Base-by-base conservation (phyloP, 331 rosid genomes). In the Dryas integrifolia region DNA sequence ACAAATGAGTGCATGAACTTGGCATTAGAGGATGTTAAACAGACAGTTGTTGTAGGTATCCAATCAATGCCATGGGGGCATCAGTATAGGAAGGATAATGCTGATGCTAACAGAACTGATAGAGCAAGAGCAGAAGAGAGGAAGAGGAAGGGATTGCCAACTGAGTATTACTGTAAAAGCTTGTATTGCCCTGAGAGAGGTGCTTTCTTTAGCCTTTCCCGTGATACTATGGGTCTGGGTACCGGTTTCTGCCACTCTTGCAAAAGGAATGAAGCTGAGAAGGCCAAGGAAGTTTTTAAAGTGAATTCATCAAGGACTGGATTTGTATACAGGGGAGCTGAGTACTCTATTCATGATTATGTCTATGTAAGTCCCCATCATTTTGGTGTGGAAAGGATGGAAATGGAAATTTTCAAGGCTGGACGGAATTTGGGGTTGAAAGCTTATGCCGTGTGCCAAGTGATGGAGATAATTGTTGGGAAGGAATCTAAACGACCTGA, bases 401-500 rank as follows among this genome's bases (percentile, higher is more conserved):
- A 83, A 72, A 81, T 72, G 18, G 95, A 81, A 64, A 80, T 79
- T 68, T 66, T 79, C 67, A 94, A 91, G 81, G 83, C 87, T 80
- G 92, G 98, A 58, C 88, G 97, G 80, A 94, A 94, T 53, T 89
- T 94, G 45, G 98, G 97, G 43, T 72, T 94, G 86, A 89, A 74
- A 82, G 81, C 98, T 69, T 89, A 79, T 78, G 92, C 85, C 69
- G 90, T 94, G 53, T 89, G 97, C 80, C 96, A 94, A 81, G 72
- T 91, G 82, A 77, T 89, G 46, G 96, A 85, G 82, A 72, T 94
- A 35, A 63, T 85, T 71, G 21, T 75, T 47, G 59, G 79, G 53
- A 86, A 83, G 78, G 96, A 85, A 65, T 49, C 73, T 41, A 86
- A 85, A 76, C 80, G 72, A 75, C 71, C 86, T 39, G 85, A 79